Percentiles rank a stretch among this genome's conserved stretches.
Evolutionary conservation across 495 filamentous ascomycete genomes (phyloP).

Genomic region (Aspergillus asperescens): DNA sequence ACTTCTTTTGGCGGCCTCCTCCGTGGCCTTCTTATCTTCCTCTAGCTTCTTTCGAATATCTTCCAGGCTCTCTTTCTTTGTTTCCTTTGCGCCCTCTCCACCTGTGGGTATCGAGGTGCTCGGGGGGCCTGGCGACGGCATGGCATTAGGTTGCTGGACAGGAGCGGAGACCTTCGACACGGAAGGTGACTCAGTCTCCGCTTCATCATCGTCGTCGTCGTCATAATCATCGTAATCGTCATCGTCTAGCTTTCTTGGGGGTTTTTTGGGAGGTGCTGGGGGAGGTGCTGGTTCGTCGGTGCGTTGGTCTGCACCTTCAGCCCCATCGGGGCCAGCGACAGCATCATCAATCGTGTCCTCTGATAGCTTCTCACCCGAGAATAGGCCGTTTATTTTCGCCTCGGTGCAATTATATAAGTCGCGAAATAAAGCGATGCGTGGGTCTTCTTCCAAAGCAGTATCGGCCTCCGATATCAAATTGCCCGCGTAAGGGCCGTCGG

Average conservation of each 20-base stretch:
- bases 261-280: conserved; percentile 49
- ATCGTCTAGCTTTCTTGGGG: conserved; percentile 70
- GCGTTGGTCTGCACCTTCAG: conserved; percentile 30
- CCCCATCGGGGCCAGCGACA: conserved; percentile 25
- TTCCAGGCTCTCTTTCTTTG: conserved; percentile 63
- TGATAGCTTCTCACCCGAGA: conserved; percentile 44
- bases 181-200: conserved; percentile 48
- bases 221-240: conserved; percentile 76
- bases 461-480: conserved; percentile 48
- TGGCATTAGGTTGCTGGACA: conserved; percentile 32
- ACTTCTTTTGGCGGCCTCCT: conserved; percentile 81
- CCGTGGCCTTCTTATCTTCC: conserved; percentile 87
- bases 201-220: conserved; percentile 81
- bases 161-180: conserved; percentile 53
- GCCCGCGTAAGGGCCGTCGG: conserved; percentile 42
- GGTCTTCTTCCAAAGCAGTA: conserved; percentile 57
- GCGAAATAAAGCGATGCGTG: conserved; percentile 55
- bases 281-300: conserved; percentile 36
- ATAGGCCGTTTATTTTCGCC: conserved; percentile 53
- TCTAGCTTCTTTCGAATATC: conserved; percentile 90
- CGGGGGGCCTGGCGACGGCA: conserved; percentile 27
- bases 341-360: conserved; percentile 27
- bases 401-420: conserved; percentile 56
- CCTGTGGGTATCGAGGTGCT: conserved; percentile 25
- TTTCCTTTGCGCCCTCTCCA: conserved; percentile 36